Evolutionary conservation across 257 asterid genomes (phyloP).

Genomic region (Solanum dulcamara): DNA sequence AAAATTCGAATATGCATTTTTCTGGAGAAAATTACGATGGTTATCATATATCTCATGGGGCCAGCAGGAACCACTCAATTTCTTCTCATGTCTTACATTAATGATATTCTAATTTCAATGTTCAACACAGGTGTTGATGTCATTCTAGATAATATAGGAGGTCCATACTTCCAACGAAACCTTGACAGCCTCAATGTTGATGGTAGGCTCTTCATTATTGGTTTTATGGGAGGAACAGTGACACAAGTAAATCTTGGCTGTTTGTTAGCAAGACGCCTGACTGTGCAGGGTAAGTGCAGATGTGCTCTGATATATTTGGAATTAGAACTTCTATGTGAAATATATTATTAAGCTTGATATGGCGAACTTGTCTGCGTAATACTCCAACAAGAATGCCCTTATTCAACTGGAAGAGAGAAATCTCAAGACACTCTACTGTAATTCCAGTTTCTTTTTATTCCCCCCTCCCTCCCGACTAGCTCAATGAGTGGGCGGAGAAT

Average conservation of each 20-base stretch:
- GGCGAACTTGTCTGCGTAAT: background rate
- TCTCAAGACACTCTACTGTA: background rate
- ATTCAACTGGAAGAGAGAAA: background rate
- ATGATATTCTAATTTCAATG: background rate
- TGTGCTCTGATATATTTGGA: background rate
- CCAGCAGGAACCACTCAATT: background rate
- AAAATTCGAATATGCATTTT: background rate
- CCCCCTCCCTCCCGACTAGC: background rate
- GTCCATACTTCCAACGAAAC: constrained; percentile 58
- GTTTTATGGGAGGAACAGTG: constrained; percentile 77
- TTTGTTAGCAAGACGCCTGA: constrained; percentile 64
- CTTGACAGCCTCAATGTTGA: constrained; percentile 56
- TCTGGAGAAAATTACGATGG: background rate
- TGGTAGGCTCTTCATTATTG: constrained; percentile 94
- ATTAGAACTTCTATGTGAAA: background rate
- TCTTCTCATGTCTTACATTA: background rate
- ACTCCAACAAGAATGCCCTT: background rate
- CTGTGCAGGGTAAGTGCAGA: constrained; percentile 58
- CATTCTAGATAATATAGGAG: constrained; percentile 81
- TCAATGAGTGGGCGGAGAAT: background rate
- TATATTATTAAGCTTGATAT: background rate
- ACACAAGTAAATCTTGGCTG: constrained; percentile 57
- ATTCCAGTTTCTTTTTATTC: background rate
- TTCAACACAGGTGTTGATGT: constrained; percentile 69
- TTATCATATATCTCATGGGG: background rate